Base-by-base conservation (phyloP, 176 grass and related monocot genomes). In the Areca catechu region DNA sequence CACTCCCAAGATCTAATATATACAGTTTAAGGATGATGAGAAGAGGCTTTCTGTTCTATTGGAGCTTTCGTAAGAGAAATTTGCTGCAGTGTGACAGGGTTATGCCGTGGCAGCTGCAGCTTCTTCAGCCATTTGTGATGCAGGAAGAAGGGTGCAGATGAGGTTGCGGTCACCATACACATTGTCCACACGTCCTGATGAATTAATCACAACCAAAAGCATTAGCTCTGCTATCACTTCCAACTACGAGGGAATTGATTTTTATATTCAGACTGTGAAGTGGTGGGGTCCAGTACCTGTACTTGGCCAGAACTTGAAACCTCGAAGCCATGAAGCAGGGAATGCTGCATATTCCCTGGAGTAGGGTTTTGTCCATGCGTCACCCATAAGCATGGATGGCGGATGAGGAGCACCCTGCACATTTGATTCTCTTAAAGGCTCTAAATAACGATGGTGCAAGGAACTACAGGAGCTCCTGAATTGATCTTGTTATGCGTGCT, bases 151-250 rank as follows among this genome's bases (percentile, higher is more conserved):
- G 37, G 94, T 98, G 79, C 79, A 93, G 68, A 89, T 74, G 66
- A 98, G 87, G 69, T 98, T 92, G 37, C 94, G 87, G 55, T 98
- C 94, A 3, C 94, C 94, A 22, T 98, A 98, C 72, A 98, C 94
- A 24, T 98, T 98, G 80, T 98, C 88, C 68, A 98, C 81, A 19
- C 94, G 94, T 21, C 88, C 94, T 98, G 28, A 15, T 10, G 73
- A 69, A 22, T 66, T 24, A 4, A 60, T 30, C n/a, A n/a, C 18
- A 20, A 20, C 66, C 50, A 58, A 19, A 61, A 43, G 34, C 3
- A 14, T 10, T 12, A 43, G 9, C 34, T 43, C 34, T 43, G 9
- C 10, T 2, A 43, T 43, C 1, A 43, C 34, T 43, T 43, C 34
- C 34, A 43, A 43, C 2, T 43, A 43, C 3, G 9, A 10, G 14